Evolutionary conservation across 2,329 filamentous ascomycete species (phyloP).

Genomic region (Alternaria sp.): DNA sequence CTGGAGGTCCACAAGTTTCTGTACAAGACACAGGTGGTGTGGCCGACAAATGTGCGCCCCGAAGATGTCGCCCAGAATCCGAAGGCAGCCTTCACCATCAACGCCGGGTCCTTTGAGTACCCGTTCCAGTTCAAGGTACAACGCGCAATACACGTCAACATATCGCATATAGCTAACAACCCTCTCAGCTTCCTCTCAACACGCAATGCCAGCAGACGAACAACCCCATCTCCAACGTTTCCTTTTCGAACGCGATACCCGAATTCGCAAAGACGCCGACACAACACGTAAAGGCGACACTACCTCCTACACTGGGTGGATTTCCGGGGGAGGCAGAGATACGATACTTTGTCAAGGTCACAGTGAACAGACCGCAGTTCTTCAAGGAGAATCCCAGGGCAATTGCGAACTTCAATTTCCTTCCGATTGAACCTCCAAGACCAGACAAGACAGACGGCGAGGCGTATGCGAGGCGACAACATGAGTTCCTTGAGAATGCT

Average conservation of each 20-base stretch:
- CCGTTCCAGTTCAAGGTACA: constrained; percentile 79
- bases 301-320: constrained; percentile 88
- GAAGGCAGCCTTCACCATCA: constrained; percentile 63
- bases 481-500: constrained; percentile 59
- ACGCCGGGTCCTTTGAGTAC: constrained; percentile 75
- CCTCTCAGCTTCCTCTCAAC: constrained; percentile 65
- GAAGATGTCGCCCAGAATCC: constrained; percentile 48
- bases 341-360: constrained; percentile 94
- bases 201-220: constrained; percentile 64
- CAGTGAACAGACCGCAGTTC: constrained; percentile 83
- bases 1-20: constrained; percentile 68
- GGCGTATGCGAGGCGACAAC: constrained; percentile 78
- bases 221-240: constrained; percentile 51
- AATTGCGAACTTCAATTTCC: constrained; percentile 72
- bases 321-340: constrained; percentile 89
- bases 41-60: constrained; percentile 61
- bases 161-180: background rate
- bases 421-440: constrained; percentile 90
- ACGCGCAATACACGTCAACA: background rate
- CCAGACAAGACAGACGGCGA: constrained; percentile 72
- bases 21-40: constrained; percentile 76
- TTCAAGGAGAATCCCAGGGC: constrained; percentile 87
- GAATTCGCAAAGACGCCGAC: constrained; percentile 55
- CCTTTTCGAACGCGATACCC: constrained; percentile 51
- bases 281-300: constrained; percentile 79